Evolutionary conservation across 495 filamentous ascomycete species (phyloP).

Genomic region (Aspergillus bridgeri): DNA sequence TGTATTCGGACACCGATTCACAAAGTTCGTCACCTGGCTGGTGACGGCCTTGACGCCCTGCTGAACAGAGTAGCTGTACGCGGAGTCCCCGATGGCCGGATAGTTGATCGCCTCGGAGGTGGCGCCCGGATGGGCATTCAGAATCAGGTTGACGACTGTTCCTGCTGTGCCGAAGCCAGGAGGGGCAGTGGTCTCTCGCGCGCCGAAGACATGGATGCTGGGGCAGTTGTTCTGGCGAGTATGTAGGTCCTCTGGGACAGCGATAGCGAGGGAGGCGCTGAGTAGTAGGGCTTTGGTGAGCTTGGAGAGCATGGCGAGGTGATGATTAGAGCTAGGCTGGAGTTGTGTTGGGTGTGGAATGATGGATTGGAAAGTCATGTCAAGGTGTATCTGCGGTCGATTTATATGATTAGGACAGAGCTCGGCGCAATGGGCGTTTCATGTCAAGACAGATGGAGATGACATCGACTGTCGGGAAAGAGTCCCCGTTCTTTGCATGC

Average conservation of each 20-base stretch:
- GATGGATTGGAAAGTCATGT: not conserved
- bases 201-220: constrained; percentile 1
- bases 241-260: not conserved
- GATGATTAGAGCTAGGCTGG: too few species aligned
- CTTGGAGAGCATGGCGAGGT: not conserved
- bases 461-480: too few species aligned
- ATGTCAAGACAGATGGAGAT: not conserved
- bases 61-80: not conserved
- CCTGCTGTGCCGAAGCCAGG: not conserved
- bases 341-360: not conserved
- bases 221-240: constrained; percentile 1
- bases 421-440: not conserved
- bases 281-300: not conserved
- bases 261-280: not conserved
- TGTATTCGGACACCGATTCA: not conserved
- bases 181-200: not conserved
- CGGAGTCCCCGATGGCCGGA: not conserved
- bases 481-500: not conserved
- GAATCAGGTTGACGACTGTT: not conserved
- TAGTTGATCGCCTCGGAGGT: constrained; percentile 2
- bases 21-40: constrained; percentile 3
- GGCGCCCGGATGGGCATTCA: not conserved
- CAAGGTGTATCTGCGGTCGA: not conserved
- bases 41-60: not conserved
- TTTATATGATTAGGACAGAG: not conserved